These are phyloP conservation scores for Diaporthe ampelina DNA, from an alignment of 2,329 filamentous ascomycete species.

Conservation along the genomic window DNA sequence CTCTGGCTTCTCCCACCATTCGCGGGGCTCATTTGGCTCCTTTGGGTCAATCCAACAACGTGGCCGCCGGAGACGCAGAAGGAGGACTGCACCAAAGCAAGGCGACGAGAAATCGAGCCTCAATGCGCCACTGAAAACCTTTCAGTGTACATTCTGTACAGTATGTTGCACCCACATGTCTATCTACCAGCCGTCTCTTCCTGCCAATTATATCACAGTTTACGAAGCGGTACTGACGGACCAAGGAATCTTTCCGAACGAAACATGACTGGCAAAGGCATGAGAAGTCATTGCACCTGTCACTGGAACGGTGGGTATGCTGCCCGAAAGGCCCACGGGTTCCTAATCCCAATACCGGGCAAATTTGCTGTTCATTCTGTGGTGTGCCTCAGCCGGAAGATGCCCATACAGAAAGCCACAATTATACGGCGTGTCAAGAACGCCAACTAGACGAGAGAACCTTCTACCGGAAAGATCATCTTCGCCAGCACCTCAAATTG, in stretches of 20 bases:
- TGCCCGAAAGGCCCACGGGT: conserved; percentile 69
- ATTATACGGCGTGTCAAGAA: conserved; percentile 76
- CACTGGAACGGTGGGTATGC: conserved; percentile 76
- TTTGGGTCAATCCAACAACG: conserved; percentile 60
- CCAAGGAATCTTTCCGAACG: conserved; percentile 71
- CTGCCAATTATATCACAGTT: too few species aligned
- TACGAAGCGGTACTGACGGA: conserved; percentile 5
- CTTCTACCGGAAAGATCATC: conserved; percentile 76
- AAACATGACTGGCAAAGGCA: conserved; percentile 80
- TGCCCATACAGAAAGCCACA: conserved; percentile 70
- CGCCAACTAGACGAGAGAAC: conserved; percentile 72
- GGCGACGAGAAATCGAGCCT: conserved; percentile 54
- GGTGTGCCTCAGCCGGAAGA: conserved; percentile 67
- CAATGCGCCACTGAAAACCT: conserved; percentile 65
- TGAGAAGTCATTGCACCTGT: conserved; percentile 76
- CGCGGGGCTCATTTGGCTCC: conserved; percentile 69
- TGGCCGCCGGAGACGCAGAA: conserved; percentile 64
- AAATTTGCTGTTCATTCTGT: conserved; percentile 71
- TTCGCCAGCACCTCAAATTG: conserved; percentile 75
- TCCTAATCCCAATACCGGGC: conserved; percentile 71
- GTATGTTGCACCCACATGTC: conserved; percentile 18
- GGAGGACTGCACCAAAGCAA: conserved; percentile 57
- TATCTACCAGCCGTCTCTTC: background rate
- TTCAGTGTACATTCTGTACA: conserved; percentile 78
- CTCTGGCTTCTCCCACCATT: conserved; percentile 71